Evolutionary conservation across 257 asterid species (phyloP).

Genomic region (Solanum pinnatisectum): DNA sequence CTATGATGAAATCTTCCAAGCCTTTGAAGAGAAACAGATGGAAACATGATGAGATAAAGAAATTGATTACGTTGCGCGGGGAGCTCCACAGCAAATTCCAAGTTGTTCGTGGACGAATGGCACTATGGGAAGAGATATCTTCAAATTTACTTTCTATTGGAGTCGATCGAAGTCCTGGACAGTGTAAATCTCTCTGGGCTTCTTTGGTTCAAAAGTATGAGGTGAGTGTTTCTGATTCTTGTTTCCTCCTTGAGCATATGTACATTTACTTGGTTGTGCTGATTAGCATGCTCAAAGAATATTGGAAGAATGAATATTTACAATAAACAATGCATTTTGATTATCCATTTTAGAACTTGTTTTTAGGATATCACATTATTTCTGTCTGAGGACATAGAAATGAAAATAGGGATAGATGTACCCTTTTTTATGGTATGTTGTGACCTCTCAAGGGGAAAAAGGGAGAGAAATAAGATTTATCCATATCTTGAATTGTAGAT

Average conservation of each 20-base stretch:
- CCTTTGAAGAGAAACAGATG: slow-evolving; percentile 67
- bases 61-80: slow-evolving; percentile 69
- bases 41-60: slow-evolving; percentile 83
- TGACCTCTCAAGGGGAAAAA: not conserved
- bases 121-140: slow-evolving; percentile 97
- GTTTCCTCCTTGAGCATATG: not conserved
- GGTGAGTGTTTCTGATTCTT: slow-evolving; percentile 31
- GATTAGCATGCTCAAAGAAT: not conserved
- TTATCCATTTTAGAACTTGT: not conserved
- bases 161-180: slow-evolving; percentile 68
- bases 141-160: slow-evolving; percentile 51
- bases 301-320: not conserved
- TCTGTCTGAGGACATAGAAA: not conserved
- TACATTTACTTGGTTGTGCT: not conserved
- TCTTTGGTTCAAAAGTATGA: slow-evolving; percentile 91
- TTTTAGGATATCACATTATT: not conserved
- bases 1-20: slow-evolving; percentile 39
- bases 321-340: not conserved
- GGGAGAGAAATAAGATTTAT: not conserved
- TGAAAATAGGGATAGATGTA: not conserved
- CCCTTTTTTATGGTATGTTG: not conserved
- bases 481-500: not conserved
- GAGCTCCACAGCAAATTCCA: slow-evolving; percentile 81
- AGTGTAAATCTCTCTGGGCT: slow-evolving; percentile 95
- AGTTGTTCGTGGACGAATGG: slow-evolving; percentile 87